These are phyloP conservation scores for Fusarium sacchari DNA, from an alignment of 2,329 filamentous ascomycete genomes.

Conservation along the genomic window DNA sequence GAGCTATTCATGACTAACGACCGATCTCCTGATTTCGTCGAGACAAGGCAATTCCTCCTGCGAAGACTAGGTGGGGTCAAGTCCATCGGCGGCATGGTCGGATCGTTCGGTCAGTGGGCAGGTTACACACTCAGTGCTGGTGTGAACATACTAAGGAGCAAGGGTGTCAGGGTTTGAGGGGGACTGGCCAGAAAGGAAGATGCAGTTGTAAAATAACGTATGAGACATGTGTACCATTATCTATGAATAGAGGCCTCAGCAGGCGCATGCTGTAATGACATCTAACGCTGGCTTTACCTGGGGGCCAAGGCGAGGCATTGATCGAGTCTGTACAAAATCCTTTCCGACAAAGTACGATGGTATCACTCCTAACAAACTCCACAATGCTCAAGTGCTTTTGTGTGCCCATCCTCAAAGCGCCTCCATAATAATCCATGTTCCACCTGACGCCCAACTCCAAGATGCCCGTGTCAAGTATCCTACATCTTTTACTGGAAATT, in stretches of 20 bases:
- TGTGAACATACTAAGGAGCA: conserved; percentile 86
- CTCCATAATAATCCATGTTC: conserved; percentile 2
- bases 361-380: conserved; percentile 30
- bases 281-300: not conserved
- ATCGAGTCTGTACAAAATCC: conserved; percentile 8
- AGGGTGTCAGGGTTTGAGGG: conserved; percentile 79
- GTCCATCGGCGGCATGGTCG: conserved; percentile 69
- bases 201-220: conserved; percentile 42
- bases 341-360: conserved; percentile 6
- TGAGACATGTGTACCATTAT: conserved; percentile 35
- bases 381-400: not conserved
- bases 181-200: not conserved
- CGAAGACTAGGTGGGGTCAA: conserved; percentile 77
- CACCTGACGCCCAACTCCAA: conserved; percentile 19
- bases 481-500: not conserved
- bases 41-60: conserved; percentile 83
- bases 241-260: conserved; percentile 24
- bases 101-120: conserved; percentile 78
- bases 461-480: conserved; percentile 3
- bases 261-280: conserved; percentile 25
- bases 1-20: conserved; percentile 98
- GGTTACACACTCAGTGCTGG: conserved; percentile 81
- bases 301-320: not conserved
- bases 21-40: conserved; percentile 73
- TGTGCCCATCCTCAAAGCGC: conserved; percentile 11